phyloP scores from a whole-genome alignment of 106 monocot genomes.

The Allium sativum region DNA sequence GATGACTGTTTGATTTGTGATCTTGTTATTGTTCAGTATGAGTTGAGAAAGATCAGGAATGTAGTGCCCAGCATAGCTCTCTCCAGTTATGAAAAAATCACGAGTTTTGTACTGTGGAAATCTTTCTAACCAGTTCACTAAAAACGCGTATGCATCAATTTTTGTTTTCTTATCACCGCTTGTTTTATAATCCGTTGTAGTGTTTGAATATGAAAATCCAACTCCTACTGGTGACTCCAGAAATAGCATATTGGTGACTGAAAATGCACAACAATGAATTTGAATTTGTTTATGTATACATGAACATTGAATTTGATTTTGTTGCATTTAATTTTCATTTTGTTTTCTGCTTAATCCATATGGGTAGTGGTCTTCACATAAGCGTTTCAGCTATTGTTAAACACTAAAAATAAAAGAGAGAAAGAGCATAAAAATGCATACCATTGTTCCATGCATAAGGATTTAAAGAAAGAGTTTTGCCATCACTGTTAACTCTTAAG shows the following conservation, averaged over 20 bases:
- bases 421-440: neutral
- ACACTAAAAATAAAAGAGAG: too few relatives aligned
- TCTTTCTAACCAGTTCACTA: conserved; percentile 37
- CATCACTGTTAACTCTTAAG: conserved; percentile 40
- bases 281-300: too few relatives aligned
- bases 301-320: too few relatives aligned
- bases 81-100: conserved; percentile 39
- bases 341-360: neutral
- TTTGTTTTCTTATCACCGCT: conserved; percentile 28
- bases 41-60: conserved; percentile 29
- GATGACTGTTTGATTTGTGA: conserved; percentile 11
- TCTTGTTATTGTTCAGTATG: conserved; percentile 17
- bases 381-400: neutral
- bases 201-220: conserved; percentile 43
- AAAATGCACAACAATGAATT: neutral
- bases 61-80: conserved; percentile 51
- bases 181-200: conserved; percentile 12
- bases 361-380: neutral
- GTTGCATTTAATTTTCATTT: neutral
- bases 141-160: conserved; percentile 18
- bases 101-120: conserved; percentile 35
- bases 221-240: conserved; percentile 48
- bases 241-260: conserved; percentile 45
- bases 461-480: conserved; percentile 35
- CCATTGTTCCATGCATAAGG: conserved; percentile 41